phyloP scores from a whole-genome alignment of 768 basidiomycete species.

The Podaxis sp. region DNA sequence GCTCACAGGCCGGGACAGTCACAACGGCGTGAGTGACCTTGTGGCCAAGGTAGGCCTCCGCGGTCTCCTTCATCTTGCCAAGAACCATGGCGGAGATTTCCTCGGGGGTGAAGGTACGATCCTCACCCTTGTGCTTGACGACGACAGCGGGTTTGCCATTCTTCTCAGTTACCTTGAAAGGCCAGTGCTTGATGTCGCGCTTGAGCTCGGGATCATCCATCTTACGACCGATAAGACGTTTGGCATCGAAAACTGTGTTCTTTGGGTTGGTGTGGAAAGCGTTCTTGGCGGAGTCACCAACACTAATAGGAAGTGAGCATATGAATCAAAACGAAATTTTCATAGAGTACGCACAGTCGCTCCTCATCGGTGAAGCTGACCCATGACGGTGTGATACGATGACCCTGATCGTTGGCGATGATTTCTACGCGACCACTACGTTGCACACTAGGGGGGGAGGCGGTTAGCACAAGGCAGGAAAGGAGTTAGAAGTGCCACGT shows the following conservation, averaged over 20 bases:
- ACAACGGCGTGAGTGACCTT: slow-evolving; percentile 97
- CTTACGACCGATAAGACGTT: slow-evolving; percentile 90
- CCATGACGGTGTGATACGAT: slow-evolving; percentile 90
- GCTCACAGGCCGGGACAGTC: slow-evolving; percentile 91
- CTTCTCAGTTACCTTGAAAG: slow-evolving; percentile 80
- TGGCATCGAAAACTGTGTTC: slow-evolving; percentile 97
- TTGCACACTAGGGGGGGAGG: slow-evolving; percentile 55
- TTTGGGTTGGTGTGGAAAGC: slow-evolving; percentile 87
- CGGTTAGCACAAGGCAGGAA: background rate
- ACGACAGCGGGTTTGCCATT: slow-evolving; percentile 77
- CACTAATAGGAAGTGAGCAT: slow-evolving; percentile 31
- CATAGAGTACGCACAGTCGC: slow-evolving; percentile 48
- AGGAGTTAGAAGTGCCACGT: slow-evolving; percentile 26
- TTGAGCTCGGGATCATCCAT: slow-evolving; percentile 77
- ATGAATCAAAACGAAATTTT: background rate
- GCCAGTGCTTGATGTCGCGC: slow-evolving; percentile 89
- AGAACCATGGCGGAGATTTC: slow-evolving; percentile 97
- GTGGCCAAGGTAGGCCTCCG: slow-evolving; percentile 95
- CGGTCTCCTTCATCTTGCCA: slow-evolving; percentile 98
- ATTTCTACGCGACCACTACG: slow-evolving; percentile 86
- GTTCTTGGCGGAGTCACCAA: slow-evolving; percentile 97
- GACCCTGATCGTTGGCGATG: slow-evolving; percentile 87
- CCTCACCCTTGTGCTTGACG: slow-evolving; percentile 76
- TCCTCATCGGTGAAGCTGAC: slow-evolving; percentile 80
- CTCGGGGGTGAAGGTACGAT: slow-evolving; percentile 85